phyloP scores from a whole-genome alignment of 257 asterid species.

The Solanum medicagineum region DNA sequence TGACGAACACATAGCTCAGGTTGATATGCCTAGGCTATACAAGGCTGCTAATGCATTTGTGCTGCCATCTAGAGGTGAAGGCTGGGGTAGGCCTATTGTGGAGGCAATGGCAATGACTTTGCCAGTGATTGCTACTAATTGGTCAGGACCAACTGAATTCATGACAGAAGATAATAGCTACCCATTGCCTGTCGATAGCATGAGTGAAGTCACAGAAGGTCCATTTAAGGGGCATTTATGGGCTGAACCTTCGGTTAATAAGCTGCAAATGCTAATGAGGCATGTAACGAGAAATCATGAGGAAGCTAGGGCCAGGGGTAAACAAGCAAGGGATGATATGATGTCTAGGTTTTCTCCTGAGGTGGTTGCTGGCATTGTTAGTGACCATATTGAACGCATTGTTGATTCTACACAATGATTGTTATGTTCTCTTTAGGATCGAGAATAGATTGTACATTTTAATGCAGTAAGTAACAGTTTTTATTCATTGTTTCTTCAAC shows the following conservation, averaged over 20 bases:
- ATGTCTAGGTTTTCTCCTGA: conserved; percentile 41
- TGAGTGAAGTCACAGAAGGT: conserved; percentile 58
- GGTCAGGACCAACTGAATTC: conserved; percentile 93
- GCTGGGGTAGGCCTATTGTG: conserved; percentile 90
- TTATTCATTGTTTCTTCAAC: background rate
- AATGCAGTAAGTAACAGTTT: background rate
- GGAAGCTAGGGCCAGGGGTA: conserved; percentile 54
- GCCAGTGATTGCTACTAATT: conserved; percentile 80
- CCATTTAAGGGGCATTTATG: conserved; percentile 76
- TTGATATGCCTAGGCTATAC: conserved; percentile 55
- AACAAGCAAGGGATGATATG: conserved; percentile 65
- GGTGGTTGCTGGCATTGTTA: conserved; percentile 44
- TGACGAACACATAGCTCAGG: conserved; percentile 54
- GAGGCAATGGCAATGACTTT: conserved; percentile 88
- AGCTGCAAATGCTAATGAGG: conserved; percentile 53
- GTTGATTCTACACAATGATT: background rate
- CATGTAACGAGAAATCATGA: conserved; percentile 21
- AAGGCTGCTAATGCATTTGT: conserved; percentile 57
- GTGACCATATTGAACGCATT: conserved; percentile 27
- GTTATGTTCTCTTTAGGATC: background rate
- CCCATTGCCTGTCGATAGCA: conserved; percentile 40
- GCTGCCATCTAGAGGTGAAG: conserved; percentile 82
- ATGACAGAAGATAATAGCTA: conserved; percentile 59
- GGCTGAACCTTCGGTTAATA: conserved; percentile 72
- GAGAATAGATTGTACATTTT: background rate